Evolutionary conservation across 2,329 filamentous ascomycete genomes (phyloP).

Genomic region (Claviceps paspali): DNA sequence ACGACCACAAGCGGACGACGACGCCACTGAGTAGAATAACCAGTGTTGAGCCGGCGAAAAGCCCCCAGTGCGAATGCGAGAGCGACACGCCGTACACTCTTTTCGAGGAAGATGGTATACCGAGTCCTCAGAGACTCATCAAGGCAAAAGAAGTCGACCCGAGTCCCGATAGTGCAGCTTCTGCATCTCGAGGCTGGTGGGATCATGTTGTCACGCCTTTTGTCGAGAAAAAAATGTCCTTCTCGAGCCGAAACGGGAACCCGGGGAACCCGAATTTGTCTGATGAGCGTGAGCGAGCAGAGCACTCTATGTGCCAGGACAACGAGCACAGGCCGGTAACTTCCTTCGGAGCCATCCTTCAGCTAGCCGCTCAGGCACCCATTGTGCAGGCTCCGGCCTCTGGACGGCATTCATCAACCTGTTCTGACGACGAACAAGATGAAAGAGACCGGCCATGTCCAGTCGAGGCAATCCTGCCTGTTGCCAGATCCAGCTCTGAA

Average conservation of each 20-base stretch:
- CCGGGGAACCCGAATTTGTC: slow-evolving; percentile 17
- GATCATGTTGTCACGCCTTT: slow-evolving; percentile 63
- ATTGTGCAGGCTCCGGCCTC: slow-evolving; percentile 23
- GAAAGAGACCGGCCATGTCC: background rate
- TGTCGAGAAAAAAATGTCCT: slow-evolving; percentile 27
- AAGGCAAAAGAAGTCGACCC: slow-evolving; percentile 22
- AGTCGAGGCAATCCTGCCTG: background rate
- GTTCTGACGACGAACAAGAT: slow-evolving; percentile 6
- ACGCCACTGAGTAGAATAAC: slow-evolving; percentile 18
- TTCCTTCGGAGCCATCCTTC: slow-evolving; percentile 6
- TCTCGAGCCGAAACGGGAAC: slow-evolving; percentile 23
- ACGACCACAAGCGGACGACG: slow-evolving; percentile 21
- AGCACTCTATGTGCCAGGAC: slow-evolving; percentile 21
- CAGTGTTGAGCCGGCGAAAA: slow-evolving; percentile 17
- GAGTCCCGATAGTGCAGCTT: slow-evolving; percentile 34
- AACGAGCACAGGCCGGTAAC: slow-evolving; percentile 9
- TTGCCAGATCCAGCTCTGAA: background rate
- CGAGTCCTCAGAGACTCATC: slow-evolving; percentile 22
- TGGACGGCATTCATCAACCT: slow-evolving; percentile 18
- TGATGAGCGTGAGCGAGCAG: slow-evolving; percentile 14
- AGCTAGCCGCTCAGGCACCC: slow-evolving; percentile 15
- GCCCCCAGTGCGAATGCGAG: slow-evolving; percentile 31
- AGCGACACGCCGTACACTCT: slow-evolving; percentile 45
- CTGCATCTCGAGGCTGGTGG: slow-evolving; percentile 59
- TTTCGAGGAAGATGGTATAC: slow-evolving; percentile 52